These are phyloP conservation scores for Erigeron canadensis DNA, from an alignment of 129 eudicot genomes.

Conservation along the genomic window DNA sequence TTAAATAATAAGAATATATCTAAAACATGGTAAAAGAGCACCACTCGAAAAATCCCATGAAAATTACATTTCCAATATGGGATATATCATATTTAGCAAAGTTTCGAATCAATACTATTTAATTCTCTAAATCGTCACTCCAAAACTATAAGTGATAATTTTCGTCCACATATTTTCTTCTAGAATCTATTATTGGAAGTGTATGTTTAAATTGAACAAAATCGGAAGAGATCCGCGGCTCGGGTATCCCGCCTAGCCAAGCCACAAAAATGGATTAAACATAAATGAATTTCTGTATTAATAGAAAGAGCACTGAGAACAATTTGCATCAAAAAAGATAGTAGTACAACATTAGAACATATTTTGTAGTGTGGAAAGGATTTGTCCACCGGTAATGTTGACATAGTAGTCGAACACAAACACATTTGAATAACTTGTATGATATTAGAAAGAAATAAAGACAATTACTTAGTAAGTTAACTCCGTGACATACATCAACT, in stretches of 20 bases:
- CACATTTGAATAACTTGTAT: no score
- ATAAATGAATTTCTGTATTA: no score
- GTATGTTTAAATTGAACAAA: no score
- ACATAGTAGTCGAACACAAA: no score
- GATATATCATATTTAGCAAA: neutral
- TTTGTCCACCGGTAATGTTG: neutral
- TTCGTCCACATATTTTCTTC: neutral
- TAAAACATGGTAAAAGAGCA: neutral
- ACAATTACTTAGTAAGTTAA: neutral
- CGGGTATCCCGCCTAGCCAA: no score
- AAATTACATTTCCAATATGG: neutral
- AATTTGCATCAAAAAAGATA: no score
- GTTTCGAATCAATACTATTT: neutral
- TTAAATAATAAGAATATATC: neutral
- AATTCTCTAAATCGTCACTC: neutral
- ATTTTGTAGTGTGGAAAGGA: neutral
- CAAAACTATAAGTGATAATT: neutral
- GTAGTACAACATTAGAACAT: neutral
- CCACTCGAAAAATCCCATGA: neutral
- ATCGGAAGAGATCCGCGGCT: no score
- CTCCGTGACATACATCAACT: neutral
- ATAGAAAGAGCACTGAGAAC: no score
- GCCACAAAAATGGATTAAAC: no score
- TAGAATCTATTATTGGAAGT: no score
- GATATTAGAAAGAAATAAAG: neutral